A percentile compares a stretch with the other conserved stretches of the same genome.
phyloP scores from a whole-genome alignment of 371 early-diverging fungal species.

The Mucor indicus region DNA sequence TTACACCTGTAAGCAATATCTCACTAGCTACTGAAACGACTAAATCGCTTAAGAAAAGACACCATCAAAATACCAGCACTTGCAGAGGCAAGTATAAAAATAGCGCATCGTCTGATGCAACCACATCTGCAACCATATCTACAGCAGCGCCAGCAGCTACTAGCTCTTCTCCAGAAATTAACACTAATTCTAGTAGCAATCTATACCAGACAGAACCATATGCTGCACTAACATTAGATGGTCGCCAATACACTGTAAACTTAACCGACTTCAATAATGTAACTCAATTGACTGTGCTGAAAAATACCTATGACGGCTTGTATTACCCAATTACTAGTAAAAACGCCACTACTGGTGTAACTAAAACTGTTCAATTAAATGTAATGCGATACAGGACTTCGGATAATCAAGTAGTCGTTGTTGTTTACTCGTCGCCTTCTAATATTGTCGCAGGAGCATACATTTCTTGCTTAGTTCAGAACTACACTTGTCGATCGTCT shows the following conservation, averaged over 20 bases:
- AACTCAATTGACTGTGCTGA: neutral
- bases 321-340: too few relatives aligned
- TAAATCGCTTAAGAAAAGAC: constrained; percentile 2
- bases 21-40: constrained; percentile 1
- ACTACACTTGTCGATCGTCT: neutral
- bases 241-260: too few relatives aligned
- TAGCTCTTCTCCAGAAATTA: too few relatives aligned
- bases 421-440: neutral
- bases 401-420: neutral
- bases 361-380: neutral
- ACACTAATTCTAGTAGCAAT: too few relatives aligned
- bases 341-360: neutral
- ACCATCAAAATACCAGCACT: neutral
- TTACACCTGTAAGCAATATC: constrained; percentile 5
- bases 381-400: neutral
- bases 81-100: neutral
- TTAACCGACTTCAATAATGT: neutral
- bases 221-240: too few relatives aligned
- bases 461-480: neutral
- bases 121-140: too few relatives aligned
- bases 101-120: too few relatives aligned
- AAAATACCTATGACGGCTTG: neutral
- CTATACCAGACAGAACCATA: too few relatives aligned
- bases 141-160: too few relatives aligned
- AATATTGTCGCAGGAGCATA: neutral